Evolutionary conservation across 1,284 basidiomycete genomes (phyloP).

Genomic region (Trichosporon inkin): DNA sequence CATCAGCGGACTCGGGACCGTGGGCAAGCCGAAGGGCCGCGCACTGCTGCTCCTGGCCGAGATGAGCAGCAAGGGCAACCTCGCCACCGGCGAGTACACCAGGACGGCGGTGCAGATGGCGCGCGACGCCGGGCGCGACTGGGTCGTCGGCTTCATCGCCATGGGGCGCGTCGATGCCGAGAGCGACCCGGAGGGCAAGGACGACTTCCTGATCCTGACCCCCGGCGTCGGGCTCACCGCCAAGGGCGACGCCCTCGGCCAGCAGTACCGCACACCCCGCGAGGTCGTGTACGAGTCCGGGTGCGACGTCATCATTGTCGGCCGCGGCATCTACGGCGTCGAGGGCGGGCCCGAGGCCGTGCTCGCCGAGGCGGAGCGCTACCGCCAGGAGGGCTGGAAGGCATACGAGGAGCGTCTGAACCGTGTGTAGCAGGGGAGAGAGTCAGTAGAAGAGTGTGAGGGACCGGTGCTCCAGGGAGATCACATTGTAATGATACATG

Average conservation of each 20-base stretch:
- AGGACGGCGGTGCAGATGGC: slow-evolving; percentile 83
- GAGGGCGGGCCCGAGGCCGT: slow-evolving; percentile 60
- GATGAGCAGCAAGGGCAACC: slow-evolving; percentile 87
- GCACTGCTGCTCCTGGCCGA: slow-evolving; percentile 90
- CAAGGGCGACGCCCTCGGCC: slow-evolving; percentile 84
- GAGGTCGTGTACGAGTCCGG: slow-evolving; percentile 78
- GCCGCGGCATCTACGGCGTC: slow-evolving; percentile 83
- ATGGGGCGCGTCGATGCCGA: slow-evolving; percentile 70
- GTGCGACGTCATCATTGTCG: slow-evolving; percentile 98
- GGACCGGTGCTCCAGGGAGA: background rate
- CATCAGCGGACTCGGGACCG: slow-evolving; percentile 76
- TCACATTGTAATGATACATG: slow-evolving; percentile 14
- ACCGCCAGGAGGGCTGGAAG: slow-evolving; percentile 82
- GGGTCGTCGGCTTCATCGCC: slow-evolving; percentile 94
- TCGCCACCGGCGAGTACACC: slow-evolving; percentile 82
- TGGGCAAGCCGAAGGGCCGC: slow-evolving; percentile 77
- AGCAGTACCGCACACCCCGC: slow-evolving; percentile 90
- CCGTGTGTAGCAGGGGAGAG: slow-evolving; percentile 10
- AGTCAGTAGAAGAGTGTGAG: background rate
- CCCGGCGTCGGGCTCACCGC: slow-evolving; percentile 86
- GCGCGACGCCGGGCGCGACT: slow-evolving; percentile 64
- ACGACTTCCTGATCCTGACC: slow-evolving; percentile 88
- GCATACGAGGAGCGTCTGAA: slow-evolving; percentile 65
- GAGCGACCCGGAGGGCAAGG: slow-evolving; percentile 45
- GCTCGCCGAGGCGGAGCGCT: slow-evolving; percentile 70